These are phyloP conservation scores for Daldinia sp. DNA, from an alignment of 2,329 filamentous ascomycete genomes.

Conservation along the genomic window DNA sequence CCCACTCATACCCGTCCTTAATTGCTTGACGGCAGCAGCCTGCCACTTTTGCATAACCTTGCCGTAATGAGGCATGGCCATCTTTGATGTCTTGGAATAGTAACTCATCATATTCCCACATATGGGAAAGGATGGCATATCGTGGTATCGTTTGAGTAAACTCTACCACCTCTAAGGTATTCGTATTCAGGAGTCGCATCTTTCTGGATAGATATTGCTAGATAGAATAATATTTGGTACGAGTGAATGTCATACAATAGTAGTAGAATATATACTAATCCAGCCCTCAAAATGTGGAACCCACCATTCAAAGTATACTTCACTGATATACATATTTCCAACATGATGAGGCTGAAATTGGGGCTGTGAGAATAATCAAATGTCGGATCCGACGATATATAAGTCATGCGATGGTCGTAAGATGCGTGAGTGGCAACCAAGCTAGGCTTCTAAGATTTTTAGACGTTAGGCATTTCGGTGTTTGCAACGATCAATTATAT, in stretches of 20 bases:
- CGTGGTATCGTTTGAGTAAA: neutral
- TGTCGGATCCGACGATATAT: neutral
- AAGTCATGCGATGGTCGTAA: neutral
- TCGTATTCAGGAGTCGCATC: neutral
- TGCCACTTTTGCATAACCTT: slow-evolving; percentile 32
- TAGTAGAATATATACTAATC: too few species aligned
- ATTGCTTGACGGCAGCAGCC: slow-evolving; percentile 28
- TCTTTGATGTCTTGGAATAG: slow-evolving; percentile 31
- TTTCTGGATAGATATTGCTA: neutral
- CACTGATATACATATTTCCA: neutral
- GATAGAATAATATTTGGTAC: neutral
- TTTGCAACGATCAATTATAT: too few species aligned
- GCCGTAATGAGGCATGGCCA: slow-evolving; percentile 7
- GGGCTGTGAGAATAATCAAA: neutral
- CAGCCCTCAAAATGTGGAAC: neutral
- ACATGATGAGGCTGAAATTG: neutral
- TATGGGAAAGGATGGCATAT: slow-evolving; percentile 36
- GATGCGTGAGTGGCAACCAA: neutral
- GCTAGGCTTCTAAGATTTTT: too few species aligned
- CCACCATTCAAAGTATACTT: neutral
- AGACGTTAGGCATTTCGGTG: too few species aligned
- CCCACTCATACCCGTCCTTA: slow-evolving; percentile 15
- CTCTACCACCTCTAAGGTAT: neutral
- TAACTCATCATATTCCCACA: slow-evolving; percentile 32
- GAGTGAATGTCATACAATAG: neutral